Base-by-base conservation (phyloP, 768 basidiomycete genomes). In the Mycena galericulata region DNA sequence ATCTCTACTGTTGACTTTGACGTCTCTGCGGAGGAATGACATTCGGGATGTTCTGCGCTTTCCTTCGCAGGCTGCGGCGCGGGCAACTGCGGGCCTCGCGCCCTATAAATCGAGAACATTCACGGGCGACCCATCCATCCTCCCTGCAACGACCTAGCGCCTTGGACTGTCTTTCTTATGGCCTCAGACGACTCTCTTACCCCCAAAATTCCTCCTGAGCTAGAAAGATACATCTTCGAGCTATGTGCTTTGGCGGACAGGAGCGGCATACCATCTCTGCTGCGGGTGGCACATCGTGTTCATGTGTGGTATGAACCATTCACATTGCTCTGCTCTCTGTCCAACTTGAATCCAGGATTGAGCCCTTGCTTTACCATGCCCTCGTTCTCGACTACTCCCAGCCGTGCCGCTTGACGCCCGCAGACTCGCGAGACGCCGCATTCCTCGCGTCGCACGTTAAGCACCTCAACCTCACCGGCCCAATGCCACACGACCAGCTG, bases 151-250 rank as follows among this genome's bases (percentile, higher is more conserved):
- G n/a, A n/a, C n/a, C 34, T 14, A 6, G 34, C 34, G 6, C 34
- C 34, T 36, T 36, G 34, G 14, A 6, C 6, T 36, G 8, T 36
- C 34, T 36, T 36, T 36, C 8, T 7, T 6, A 36, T 36, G 34
- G 34, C 34, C 14, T 36, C 34, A 36, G 14, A 36, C 14, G 34
- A 36, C 34, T 22, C 24, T 14, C 27, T 17, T n/a, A 36, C 43
- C 4, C 62, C 62, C 3, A 46, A 32, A 22, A 41, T 68, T 2
- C 61, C 67, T 9, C 67, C 55, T 3, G 67, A 68, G 30, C 62
- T 68, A 0, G 67, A 68, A 24, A 43, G 62, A 47, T 18, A 59
- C n/a, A 63, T 68, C 29, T 68, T 68, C 36, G 61, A 63, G 47
- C 36, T 56, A 0, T 27, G 61, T 15, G 56, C 67, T 0, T 30